Evolutionary conservation across 2,329 filamentous ascomycete species (phyloP), one percentile per base, ranked within the genome.

Genomic region (Neofusicoccum umdonicola): DNA sequence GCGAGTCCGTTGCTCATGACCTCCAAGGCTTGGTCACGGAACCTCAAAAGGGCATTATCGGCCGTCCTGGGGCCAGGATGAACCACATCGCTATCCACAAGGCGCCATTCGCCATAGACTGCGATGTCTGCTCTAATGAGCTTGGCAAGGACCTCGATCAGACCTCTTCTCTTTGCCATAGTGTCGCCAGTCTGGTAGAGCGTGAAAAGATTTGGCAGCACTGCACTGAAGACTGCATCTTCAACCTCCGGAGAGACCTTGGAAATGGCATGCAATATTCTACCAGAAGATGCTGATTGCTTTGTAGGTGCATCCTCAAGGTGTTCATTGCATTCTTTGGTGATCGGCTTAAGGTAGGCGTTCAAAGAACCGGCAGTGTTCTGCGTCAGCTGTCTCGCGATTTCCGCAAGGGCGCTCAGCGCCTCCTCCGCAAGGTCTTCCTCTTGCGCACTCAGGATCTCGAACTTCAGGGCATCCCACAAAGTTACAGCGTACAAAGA

Each of bases 401-500:
- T 85, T 19, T 80, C 77, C 62, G 82, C 80, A 8, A 90, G 74
- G 2, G 82, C 83, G 22, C 80, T 76, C 15, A 90, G 74, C 6
- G 88, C 85, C 69, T 85, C 83, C 56, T 87, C 80, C 0, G 86
- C 86, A 8, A 90, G 76, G 58, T 89, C 85, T 63, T 89, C 86
- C 69, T 90, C 88, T 72, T 89, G 86, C 0, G 85, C 83, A 68
- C 87, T 88, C 13, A 90, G 78, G 11, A 90, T 84, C 70, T 90
- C 88, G 68, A 88, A 90, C 72, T 90, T 90, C 60, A 90, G 73
- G 8, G 87, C 83, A 69, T 90, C 87, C 88, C 88, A 90, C 2
- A 90, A 78, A 0, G 85, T 87, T 56, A 88, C 84, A 0, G 87
- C 87, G 70, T 88, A 88, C 11, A 84, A 82, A 7, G 86, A 85